Evolutionary conservation across 176 grass and related monocot species (phyloP).

Genomic region (Miscanthus lutarioriparius): DNA sequence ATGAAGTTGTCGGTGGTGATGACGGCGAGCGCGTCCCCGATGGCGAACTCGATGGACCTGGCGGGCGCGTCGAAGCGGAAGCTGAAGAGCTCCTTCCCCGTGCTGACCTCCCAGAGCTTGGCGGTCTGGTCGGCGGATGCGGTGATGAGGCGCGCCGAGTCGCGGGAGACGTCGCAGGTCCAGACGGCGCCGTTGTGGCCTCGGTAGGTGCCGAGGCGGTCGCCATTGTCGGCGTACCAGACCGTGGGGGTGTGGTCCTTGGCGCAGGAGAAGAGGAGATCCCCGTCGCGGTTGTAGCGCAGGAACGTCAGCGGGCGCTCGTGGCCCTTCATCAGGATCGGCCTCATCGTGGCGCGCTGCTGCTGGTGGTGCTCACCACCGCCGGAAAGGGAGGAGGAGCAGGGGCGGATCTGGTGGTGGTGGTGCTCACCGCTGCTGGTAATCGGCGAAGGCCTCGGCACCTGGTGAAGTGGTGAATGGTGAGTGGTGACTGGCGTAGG

Average conservation of each 20-base stretch:
- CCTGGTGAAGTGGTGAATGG: too few species aligned
- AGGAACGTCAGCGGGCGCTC: constrained; percentile 91
- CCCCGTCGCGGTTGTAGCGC: constrained; percentile 90
- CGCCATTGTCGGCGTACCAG: constrained; percentile 85
- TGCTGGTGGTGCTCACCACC: not conserved
- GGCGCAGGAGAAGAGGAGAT: constrained; percentile 94
- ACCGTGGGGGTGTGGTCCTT: constrained; percentile 89
- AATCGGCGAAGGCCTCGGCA: too few species aligned
- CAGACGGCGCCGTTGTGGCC: constrained; percentile 96
- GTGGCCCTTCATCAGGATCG: constrained; percentile 96
- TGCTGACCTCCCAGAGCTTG: constrained; percentile 88
- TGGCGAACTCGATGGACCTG: constrained; percentile 66
- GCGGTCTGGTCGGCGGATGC: constrained; percentile 78
- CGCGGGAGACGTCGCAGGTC: constrained; percentile 87
- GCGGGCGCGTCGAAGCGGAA: constrained; percentile 81
- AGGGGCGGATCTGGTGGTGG: not conserved
- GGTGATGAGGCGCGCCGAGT: constrained; percentile 72
- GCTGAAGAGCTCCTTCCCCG: constrained; percentile 67
- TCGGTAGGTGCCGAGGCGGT: constrained; percentile 88
- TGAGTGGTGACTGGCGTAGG: too few species aligned
- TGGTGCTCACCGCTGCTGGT: not conserved
- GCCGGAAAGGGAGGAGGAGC: not conserved
- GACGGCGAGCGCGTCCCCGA: constrained; percentile 67
- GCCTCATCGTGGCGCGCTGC: constrained; percentile 47
- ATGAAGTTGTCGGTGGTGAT: constrained; percentile 90